Evolutionary conservation across 2,329 filamentous ascomycete species (phyloP).

Genomic region (Nemania sp.): DNA sequence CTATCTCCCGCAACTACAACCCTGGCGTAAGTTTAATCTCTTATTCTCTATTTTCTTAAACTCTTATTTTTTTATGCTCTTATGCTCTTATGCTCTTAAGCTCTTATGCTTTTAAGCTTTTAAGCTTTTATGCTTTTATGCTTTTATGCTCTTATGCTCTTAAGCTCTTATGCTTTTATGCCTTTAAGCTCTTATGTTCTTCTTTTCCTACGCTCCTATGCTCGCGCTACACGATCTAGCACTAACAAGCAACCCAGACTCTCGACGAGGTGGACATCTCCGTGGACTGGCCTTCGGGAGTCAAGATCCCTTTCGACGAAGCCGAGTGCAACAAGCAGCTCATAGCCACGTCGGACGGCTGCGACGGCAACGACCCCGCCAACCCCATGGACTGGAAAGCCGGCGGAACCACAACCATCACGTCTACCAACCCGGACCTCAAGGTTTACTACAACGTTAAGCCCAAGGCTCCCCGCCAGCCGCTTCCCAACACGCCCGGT

Average conservation of each 20-base stretch:
- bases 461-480: conserved; percentile 6
- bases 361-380: conserved; percentile 17
- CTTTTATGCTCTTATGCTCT: too few relatives aligned
- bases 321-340: conserved; percentile 14
- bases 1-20: too few relatives aligned
- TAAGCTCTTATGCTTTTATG: too few relatives aligned
- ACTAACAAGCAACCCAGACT: conserved; percentile 15
- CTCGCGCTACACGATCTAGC: conserved; percentile 11
- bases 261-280: conserved; percentile 15
- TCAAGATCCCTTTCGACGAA: conserved; percentile 14
- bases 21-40: too few relatives aligned
- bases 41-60: too few relatives aligned
- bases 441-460: conserved; percentile 9
- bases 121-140: too few relatives aligned
- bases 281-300: conserved; percentile 13
- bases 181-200: too few relatives aligned
- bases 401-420: conserved; percentile 15
- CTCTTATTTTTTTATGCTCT: too few relatives aligned
- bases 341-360: conserved; percentile 13
- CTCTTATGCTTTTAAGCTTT: too few relatives aligned
- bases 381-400: conserved; percentile 16
- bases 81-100: too few relatives aligned
- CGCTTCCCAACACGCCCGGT: conserved; percentile 10
- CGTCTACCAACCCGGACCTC: conserved; percentile 14
- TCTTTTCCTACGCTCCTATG: too few relatives aligned